Conservation (phyloP, 2,329 filamentous ascomycete genomes). For the Diaporthe sp. region DNA sequence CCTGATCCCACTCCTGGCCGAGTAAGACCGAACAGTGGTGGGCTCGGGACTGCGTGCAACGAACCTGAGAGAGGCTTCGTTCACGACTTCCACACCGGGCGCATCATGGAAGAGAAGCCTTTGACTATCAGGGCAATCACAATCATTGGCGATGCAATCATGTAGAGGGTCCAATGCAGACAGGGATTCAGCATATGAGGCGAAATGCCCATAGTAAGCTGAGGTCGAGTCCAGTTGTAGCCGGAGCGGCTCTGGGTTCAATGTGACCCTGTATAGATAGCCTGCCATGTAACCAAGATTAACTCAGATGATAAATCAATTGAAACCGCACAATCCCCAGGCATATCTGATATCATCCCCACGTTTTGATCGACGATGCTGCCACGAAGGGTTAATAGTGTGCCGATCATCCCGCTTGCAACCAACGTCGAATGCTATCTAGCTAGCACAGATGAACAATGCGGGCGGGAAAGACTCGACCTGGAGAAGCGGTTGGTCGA, state of each 20-base stretch:
- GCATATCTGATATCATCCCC: background rate
- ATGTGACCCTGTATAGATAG: background rate
- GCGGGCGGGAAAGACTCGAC: background rate
- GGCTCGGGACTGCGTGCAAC: background rate
- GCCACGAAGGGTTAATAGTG: background rate
- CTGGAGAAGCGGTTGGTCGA: background rate
- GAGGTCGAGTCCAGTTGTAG: background rate
- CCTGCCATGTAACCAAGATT: background rate
- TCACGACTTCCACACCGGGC: background rate
- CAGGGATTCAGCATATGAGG: background rate
- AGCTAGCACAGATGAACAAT: background rate
- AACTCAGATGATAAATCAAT: background rate
- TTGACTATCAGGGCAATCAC: background rate
- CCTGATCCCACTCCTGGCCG: background rate
- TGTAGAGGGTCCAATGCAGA: background rate
- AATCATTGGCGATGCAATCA: background rate
- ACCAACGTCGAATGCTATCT: background rate
- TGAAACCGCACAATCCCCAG: background rate
- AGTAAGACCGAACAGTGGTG: background rate
- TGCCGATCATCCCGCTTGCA: slow-evolving; percentile 24
- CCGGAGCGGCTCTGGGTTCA: slow-evolving; percentile 5
- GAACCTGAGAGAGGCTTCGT: background rate
- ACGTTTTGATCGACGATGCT: background rate
- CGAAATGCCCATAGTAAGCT: background rate
- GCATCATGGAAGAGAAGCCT: background rate